These are phyloP conservation scores for Candida berthetii DNA, from an alignment of 805 yeast species.

Conservation along the genomic window DNA sequence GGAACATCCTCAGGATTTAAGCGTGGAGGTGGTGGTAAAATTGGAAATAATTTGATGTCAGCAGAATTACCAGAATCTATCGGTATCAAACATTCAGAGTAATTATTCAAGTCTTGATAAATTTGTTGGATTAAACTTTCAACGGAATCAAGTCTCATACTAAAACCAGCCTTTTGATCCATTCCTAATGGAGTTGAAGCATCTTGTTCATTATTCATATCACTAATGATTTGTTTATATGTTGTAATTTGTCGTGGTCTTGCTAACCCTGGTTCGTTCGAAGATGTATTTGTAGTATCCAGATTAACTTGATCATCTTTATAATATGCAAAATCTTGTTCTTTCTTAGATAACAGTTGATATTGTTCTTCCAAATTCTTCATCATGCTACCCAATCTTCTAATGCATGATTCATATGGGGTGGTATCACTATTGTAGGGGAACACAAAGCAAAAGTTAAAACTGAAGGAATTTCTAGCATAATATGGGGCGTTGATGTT, in stretches of 20 bases:
- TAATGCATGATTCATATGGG: slow-evolving; percentile 81
- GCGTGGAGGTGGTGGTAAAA: slow-evolving; percentile 73
- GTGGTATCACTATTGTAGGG: slow-evolving; percentile 74
- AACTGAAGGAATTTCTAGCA: slow-evolving; percentile 86
- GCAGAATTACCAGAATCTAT: slow-evolving; percentile 85
- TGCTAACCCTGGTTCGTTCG: not conserved
- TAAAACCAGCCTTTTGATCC: slow-evolving; percentile 11
- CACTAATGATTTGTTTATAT: slow-evolving; percentile 22
- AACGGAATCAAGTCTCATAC: slow-evolving; percentile 38
- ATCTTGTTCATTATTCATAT: slow-evolving; percentile 16
- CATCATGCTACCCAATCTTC: slow-evolving; percentile 83
- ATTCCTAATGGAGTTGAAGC: slow-evolving; percentile 20
- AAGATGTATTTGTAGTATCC: not conserved
- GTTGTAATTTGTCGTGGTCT: slow-evolving; percentile 5
- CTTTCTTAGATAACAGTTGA: slow-evolving; percentile 57
- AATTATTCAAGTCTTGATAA: slow-evolving; percentile 90
- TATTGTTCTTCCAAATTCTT: slow-evolving; percentile 87
- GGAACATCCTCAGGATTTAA: slow-evolving; percentile 86
- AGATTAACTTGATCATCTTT: slow-evolving; percentile 7
- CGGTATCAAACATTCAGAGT: slow-evolving; percentile 94
- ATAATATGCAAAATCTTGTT: slow-evolving; percentile 33
- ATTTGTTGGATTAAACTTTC: slow-evolving; percentile 81
- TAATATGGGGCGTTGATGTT: slow-evolving; percentile 68
- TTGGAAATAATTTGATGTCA: slow-evolving; percentile 90
- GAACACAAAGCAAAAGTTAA: slow-evolving; percentile 91